Base-by-base conservation (phyloP, 2,329 filamentous ascomycete genomes). In the Aspergillus sp. region DNA sequence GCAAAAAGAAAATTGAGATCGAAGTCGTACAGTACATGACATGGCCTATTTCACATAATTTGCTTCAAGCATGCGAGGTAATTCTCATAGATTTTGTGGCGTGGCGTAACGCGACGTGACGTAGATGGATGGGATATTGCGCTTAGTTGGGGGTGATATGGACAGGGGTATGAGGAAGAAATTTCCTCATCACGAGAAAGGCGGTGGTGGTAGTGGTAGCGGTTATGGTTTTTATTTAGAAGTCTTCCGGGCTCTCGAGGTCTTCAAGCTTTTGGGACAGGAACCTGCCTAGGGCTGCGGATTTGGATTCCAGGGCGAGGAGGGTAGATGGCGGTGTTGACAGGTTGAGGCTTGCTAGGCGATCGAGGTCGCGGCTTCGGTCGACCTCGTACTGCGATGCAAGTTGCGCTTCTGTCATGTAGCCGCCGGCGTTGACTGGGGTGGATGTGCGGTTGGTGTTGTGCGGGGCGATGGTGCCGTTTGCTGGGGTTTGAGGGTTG, bases 231-330 rank as follows among this genome's bases (percentile, higher is more conserved):
- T 27, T 35, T 6, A 6, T n/a, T 27, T 35, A 48, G 11, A 77
- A 77, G 59, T 77, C 75, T 37, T 77, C 75, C 0, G 75, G 75
- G 45, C 72, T 75, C 58, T 75, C 74, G 19, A 77, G 61, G 58
- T 77, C 75, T 49, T 69, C 62, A 23, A 77, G 48, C 51, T 77
- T 77, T 52, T 75, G 71, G 11, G 73, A 66, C 12, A 77, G 65
- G 51, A 77, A 77, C 11, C 69, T 67, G 6, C 73, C 75, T 43
- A 77, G 56, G 4, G 75, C 75, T 2, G 74, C 75, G 21, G 73
- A 77, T 59, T 77, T 77, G 7, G 75, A 76, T 55, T 77, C 75
- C 11, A 77, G 56, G 1, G 75, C 75, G 11, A 77, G 64, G 6
- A 77, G 63, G 3, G 76, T 75, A 2, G 72, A 63, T 0, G 75